A percentile compares a stretch with the other conserved stretches of the same genome.
phyloP scores from a whole-genome alignment of 2,329 filamentous ascomycete genomes.

The Colletotrichum gloeosporioides region DNA sequence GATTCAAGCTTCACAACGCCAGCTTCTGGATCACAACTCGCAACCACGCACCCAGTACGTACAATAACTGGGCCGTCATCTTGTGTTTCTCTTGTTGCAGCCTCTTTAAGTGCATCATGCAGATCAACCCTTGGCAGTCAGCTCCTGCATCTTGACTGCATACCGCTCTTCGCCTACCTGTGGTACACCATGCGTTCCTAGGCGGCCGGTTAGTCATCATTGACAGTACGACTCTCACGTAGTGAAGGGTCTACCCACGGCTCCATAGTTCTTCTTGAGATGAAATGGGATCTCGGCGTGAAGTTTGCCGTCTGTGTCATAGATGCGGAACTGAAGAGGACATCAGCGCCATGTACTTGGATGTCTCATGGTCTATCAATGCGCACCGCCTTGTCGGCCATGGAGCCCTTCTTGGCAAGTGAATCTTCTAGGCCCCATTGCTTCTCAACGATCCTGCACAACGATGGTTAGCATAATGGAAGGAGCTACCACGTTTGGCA shows the following conservation, averaged over 20 bases:
- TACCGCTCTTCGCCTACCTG: slow-evolving; percentile 28
- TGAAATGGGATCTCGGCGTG: slow-evolving; percentile 35
- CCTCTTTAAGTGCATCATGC: slow-evolving; percentile 34
- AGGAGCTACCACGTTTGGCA: background rate
- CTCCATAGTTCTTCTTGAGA: slow-evolving; percentile 35
- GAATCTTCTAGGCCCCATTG: slow-evolving; percentile 32
- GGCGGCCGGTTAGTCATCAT: background rate
- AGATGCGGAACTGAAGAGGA: slow-evolving; percentile 33
- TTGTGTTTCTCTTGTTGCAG: slow-evolving; percentile 25
- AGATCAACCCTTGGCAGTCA: slow-evolving; percentile 30
- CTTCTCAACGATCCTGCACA: background rate
- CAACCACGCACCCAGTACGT: slow-evolving; percentile 28
- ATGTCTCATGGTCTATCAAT: no score
- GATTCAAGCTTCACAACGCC: slow-evolving; percentile 36
- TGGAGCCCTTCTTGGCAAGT: slow-evolving; percentile 33
- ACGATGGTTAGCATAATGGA: accelerated
- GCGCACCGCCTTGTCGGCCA: slow-evolving; percentile 33
- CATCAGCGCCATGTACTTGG: background rate
- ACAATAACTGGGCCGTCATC: slow-evolving; percentile 30
- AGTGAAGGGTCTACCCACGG: background rate
- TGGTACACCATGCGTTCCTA: slow-evolving; percentile 44
- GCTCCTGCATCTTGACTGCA: background rate
- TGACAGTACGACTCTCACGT: background rate
- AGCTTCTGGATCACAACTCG: slow-evolving; percentile 44
- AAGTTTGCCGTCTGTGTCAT: slow-evolving; percentile 23